Conservation (phyloP, 176 grass and related monocot species). For the Avena sativa region DNA sequence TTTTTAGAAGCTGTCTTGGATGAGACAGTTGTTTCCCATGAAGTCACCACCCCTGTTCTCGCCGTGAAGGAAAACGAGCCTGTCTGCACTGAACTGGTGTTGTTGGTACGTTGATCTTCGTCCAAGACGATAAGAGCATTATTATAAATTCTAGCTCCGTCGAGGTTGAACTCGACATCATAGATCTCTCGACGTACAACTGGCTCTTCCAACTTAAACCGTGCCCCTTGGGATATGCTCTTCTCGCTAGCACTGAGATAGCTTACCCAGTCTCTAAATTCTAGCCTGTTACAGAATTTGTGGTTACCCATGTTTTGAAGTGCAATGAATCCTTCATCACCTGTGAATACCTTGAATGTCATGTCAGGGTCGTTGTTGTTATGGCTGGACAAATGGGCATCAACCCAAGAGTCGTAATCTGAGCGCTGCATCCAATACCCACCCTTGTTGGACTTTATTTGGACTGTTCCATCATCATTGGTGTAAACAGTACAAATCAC, state of each 20-base stretch:
- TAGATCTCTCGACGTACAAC: neutral
- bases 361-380: neutral
- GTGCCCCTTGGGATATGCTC: neutral
- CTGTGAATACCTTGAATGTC: neutral
- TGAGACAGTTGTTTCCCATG: neutral
- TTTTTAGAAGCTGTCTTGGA: neutral
- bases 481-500: neutral
- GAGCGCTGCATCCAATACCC: neutral
- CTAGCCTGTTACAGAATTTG: neutral
- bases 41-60: neutral
- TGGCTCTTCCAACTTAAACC: neutral
- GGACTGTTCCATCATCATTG: neutral
- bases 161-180: neutral
- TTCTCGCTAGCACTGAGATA: neutral
- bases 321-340: neutral
- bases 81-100: neutral
- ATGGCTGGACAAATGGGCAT: too few species aligned
- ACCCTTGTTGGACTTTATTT: neutral
- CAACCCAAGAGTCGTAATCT: too few species aligned
- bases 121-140: too few species aligned
- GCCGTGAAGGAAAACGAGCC: neutral
- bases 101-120: neutral
- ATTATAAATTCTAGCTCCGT: neutral
- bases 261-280: too few species aligned
- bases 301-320: neutral